phyloP scores from a whole-genome alignment of 2,329 filamentous ascomycete species.

The Rachicladosporium sp. region DNA sequence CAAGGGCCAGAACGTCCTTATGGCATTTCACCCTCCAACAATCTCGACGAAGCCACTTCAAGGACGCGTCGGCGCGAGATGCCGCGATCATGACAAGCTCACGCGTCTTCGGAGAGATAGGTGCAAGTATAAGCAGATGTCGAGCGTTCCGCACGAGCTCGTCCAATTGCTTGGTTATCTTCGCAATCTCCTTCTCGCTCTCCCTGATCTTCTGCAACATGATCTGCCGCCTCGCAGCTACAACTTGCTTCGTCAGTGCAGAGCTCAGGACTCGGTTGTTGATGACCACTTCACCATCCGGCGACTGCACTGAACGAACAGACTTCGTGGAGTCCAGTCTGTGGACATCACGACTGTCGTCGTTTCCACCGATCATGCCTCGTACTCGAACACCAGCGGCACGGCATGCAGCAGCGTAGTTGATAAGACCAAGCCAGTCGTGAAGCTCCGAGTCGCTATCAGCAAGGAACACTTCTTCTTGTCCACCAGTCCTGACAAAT shows the following conservation, averaged over 20 bases:
- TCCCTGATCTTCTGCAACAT: slow-evolving; percentile 77
- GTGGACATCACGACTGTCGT: slow-evolving; percentile 60
- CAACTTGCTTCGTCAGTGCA: slow-evolving; percentile 76
- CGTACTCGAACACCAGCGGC: slow-evolving; percentile 85
- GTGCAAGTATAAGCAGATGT: slow-evolving; percentile 77
- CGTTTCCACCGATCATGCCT: slow-evolving; percentile 70
- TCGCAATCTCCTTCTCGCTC: slow-evolving; percentile 63
- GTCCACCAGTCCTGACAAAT: slow-evolving; percentile 72
- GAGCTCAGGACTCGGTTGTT: slow-evolving; percentile 33
- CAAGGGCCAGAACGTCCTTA: slow-evolving; percentile 71
- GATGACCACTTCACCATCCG: slow-evolving; percentile 61
- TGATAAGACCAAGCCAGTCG: slow-evolving; percentile 91
- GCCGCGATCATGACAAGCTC: slow-evolving; percentile 79
- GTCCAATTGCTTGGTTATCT: slow-evolving; percentile 66
- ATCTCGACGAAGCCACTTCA: slow-evolving; percentile 90
- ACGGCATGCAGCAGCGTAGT: slow-evolving; percentile 89
- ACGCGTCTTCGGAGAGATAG: slow-evolving; percentile 79
- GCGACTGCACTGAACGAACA: slow-evolving; percentile 49
- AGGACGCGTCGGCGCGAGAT: slow-evolving; percentile 68
- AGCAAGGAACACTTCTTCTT: slow-evolving; percentile 83
- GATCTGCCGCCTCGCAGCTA: slow-evolving; percentile 66
- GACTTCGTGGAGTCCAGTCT: slow-evolving; percentile 48
- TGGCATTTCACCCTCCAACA: slow-evolving; percentile 90
- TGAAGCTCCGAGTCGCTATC: slow-evolving; percentile 87
- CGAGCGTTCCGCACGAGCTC: slow-evolving; percentile 75